phyloP scores from a whole-genome alignment of 805 yeast species.

The Babjeviella inositovora region DNA sequence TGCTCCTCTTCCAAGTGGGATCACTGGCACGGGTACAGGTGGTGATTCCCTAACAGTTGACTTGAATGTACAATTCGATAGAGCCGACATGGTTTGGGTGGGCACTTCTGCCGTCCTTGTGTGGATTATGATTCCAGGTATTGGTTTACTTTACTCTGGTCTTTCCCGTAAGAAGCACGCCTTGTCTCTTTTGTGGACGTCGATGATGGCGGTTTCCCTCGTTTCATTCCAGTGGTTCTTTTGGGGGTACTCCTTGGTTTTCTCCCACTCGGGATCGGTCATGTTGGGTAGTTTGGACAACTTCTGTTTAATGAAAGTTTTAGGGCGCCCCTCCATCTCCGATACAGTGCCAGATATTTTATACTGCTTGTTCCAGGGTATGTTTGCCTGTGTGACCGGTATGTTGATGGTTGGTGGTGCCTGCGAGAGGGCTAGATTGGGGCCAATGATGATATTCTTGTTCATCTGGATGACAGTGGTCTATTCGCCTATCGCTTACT shows the following conservation, averaged over 20 bases:
- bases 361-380: constrained; percentile 85
- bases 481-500: constrained; percentile 89
- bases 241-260: constrained; percentile 92
- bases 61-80: constrained; percentile 53
- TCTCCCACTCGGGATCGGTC: constrained; percentile 45
- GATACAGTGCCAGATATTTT: constrained; percentile 76
- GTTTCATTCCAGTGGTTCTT: constrained; percentile 93
- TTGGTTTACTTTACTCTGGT: constrained; percentile 88
- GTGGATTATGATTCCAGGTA: constrained; percentile 95
- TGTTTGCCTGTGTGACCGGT: constrained; percentile 92
- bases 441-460: constrained; percentile 91
- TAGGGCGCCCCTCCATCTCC: constrained; percentile 65
- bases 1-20: constrained; percentile 16
- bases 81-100: constrained; percentile 77
- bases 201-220: constrained; percentile 74
- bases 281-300: constrained; percentile 74
- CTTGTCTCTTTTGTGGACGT: constrained; percentile 86
- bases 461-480: constrained; percentile 93
- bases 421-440: constrained; percentile 89
- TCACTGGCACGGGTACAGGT: constrained; percentile 55
- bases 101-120: constrained; percentile 67
- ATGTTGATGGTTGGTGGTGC: constrained; percentile 96
- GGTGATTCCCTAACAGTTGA: constrained; percentile 66
- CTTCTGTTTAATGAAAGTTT: constrained; percentile 66
- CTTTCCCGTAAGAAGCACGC: constrained; percentile 91